Evolutionary conservation across 2,329 filamentous ascomycete species (phyloP), one percentile per base, ranked within the genome.

Genomic region (Ophiognomonia clavigignenti-juglandacearum): DNA sequence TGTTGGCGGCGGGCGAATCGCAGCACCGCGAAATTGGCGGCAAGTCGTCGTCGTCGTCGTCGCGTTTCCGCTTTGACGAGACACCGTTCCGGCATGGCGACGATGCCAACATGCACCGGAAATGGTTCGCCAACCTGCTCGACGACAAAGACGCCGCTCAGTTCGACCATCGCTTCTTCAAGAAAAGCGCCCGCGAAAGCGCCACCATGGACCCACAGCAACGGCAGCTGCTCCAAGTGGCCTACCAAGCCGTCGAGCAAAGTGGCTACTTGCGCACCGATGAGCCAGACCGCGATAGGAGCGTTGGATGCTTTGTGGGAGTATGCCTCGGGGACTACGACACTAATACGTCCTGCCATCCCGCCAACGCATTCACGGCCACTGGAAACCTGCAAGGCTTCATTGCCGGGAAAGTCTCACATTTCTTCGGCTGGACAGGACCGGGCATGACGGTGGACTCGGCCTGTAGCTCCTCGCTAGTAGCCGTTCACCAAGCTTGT

Each of bases 121-220:
- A 40, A 19, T 54, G 45, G 38, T 60, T 41, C 31, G 60, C 51
- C 20, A 61, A 61, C 44, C 54, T 60, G n/a, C n/a, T n/a, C n/a
- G n/a, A n/a, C n/a, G 8, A 62, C 1, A 32, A 41, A 6, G 56
- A 55, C 18, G 11, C 31, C 22, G 58, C 60, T 29, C 36, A 45
- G 1, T 70, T 70, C 47, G 70, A 73, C 50, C 57, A 65, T 37
- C 52, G 56, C 2, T 72, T 72, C 58, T 73, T 73, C 58, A 61
- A 61, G 22, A 64, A 63, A 14, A 61, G 50, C 16, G 52, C 63
- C 3, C 59, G 61, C 6, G 67, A 70, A 56, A 58, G 56, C 14
- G 56, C 56, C 7, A 53, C 62, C 1, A 66, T 64, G 53, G 68
- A 71, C 48, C 68, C 68, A 6, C 64, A 69, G 44, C 65, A 69